Evolutionary conservation across 805 yeast species (phyloP), one percentile per base, ranked within the genome.

Genomic region (Spathaspora gorwiae): DNA sequence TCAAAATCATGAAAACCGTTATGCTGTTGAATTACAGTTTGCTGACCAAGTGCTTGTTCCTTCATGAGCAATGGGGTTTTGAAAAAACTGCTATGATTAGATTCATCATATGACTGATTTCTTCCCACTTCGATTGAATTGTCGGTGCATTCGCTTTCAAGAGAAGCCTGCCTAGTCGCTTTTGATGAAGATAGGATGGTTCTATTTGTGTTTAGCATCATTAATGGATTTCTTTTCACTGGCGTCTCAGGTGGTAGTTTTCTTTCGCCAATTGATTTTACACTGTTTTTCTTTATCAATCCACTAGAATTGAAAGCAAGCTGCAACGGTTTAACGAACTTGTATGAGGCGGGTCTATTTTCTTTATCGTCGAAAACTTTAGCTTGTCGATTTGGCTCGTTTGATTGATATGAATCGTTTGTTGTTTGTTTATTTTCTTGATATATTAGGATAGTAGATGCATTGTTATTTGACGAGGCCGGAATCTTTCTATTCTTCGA

Each of bases 271-370:
- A 37, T 47, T 40, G 14, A 36, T 8, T 37, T 53, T 7, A 65
- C 47, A 14, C 58, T 61, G 54, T 60, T 69, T 67, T 63, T 81
- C 68, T 64, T 84, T 70, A 83, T 63, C 32, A 88, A 66, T 0
- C 96, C 96, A 0, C 87, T 68, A 2, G 90, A 78, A 60, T 80
- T 75, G 62, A 88, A 88, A 12, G 94, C 96, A 0, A 90, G 83
- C 60, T 87, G 95, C 35, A 88, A 72, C 2, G 96, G 96, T 58
- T 84, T 86, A 19, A 86, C 94, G 40, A 80, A 78, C 51, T 80
- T 78, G 62, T 83, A 87, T 9, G 72, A 66, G 2, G 62, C 48
- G 2, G 61, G 48, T 40, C 60, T 61, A 43, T 70, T 70, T 43
- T 70, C 76, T 48, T 70, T 69, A 47, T 70, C 67, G 31, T 68